Evolutionary conservation across 352 stramenopile species (phyloP).

Genomic region (Phytophthora idaei): DNA sequence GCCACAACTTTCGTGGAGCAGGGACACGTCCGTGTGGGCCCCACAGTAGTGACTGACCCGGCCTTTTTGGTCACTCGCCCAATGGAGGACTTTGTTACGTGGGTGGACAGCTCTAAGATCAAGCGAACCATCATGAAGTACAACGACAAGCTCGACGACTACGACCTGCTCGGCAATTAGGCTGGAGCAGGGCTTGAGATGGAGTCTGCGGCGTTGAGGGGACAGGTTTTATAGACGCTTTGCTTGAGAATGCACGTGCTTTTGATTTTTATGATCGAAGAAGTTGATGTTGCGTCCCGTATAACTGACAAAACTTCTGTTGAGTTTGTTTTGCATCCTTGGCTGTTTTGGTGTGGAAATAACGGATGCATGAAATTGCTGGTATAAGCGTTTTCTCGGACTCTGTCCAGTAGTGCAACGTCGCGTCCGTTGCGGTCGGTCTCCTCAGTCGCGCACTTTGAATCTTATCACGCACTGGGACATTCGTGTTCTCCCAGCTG

Average conservation of each 20-base stretch:
- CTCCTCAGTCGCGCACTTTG: background rate
- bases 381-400: too few species aligned
- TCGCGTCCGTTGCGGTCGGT: background rate
- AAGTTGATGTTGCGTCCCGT: constrained; percentile 2
- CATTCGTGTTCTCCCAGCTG: too few species aligned
- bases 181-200: background rate
- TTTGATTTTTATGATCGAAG: constrained; percentile 7
- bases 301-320: background rate
- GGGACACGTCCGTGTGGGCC: constrained; percentile 95
- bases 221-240: constrained; percentile 17
- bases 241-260: constrained; percentile 19
- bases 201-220: background rate
- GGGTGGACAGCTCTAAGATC: constrained; percentile 98
- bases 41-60: constrained; percentile 94
- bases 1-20: constrained; percentile 98
- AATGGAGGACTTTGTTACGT: constrained; percentile 99
- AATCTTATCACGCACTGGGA: too few species aligned
- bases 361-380: background rate
- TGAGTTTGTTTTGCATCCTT: background rate
- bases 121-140: constrained; percentile 98
- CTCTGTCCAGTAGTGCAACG: too few species aligned
- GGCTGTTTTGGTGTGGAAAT: constrained; percentile 13
- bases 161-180: constrained; percentile 97
- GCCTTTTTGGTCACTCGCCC: constrained; percentile 97
- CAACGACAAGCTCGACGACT: constrained; percentile 99